Percentiles rank a stretch among this genome's conserved stretches.
Evolutionary conservation across 768 basidiomycete species (phyloP).

Genomic region (Leccinum incarnatum): DNA sequence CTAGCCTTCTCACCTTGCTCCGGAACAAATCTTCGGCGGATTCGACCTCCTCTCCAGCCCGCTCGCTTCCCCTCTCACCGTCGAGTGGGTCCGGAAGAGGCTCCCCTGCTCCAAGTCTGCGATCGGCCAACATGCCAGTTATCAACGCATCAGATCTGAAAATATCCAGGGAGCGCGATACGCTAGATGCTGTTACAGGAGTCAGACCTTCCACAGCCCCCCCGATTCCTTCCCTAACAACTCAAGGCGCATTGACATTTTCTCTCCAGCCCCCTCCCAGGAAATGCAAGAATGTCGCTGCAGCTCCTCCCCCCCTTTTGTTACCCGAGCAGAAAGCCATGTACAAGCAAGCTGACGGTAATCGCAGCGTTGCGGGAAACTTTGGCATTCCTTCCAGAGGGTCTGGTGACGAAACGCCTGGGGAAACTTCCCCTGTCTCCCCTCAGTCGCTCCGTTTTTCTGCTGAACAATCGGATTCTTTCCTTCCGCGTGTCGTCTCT

Average conservation of each 20-base stretch:
- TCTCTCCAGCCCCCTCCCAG: conserved; percentile 36
- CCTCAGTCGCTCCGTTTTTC: conserved; percentile 5
- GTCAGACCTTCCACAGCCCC: conserved; percentile 20
- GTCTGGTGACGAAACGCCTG: conserved; percentile 9
- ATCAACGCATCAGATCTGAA: conserved; percentile 33
- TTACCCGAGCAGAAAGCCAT: conserved; percentile 16
- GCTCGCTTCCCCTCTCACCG: conserved; percentile 33
- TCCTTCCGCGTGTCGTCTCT: conserved; percentile 1
- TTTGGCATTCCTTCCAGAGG: conserved; percentile 24
- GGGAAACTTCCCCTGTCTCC: conserved; percentile 9
- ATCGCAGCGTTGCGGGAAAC: conserved; percentile 30
- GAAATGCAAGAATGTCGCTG: conserved; percentile 22
- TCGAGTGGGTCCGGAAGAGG: conserved; percentile 11
- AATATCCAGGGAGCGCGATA: conserved; percentile 39
- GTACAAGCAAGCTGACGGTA: conserved; percentile 26
- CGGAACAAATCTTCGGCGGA: conserved; percentile 39
- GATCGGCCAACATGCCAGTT: conserved; percentile 21
- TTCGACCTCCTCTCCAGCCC: conserved; percentile 22
- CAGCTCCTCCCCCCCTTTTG: neutral
- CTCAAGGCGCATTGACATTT: conserved; percentile 30
- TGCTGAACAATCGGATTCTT: conserved; percentile 1
- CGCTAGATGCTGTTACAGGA: conserved; percentile 10
- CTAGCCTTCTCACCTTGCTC: conserved; percentile 51
- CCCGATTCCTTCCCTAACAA: conserved; percentile 24
- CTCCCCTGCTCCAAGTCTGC: conserved; percentile 28